phyloP scores from a whole-genome alignment of 495 filamentous ascomycete species.

The Massariosphaeria phaeospora region DNA sequence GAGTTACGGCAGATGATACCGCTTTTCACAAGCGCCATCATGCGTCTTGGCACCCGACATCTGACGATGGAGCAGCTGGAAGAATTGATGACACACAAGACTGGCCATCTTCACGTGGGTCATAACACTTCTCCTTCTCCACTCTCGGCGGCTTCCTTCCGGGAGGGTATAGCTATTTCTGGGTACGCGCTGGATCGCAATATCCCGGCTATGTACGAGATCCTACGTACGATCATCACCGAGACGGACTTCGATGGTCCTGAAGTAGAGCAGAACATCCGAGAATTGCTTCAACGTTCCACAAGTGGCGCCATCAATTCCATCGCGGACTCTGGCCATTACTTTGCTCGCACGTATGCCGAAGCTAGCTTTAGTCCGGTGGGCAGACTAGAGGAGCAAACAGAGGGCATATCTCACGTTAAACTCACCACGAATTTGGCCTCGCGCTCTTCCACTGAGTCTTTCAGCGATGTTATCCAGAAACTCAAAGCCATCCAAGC shows the following conservation, averaged over 20 bases:
- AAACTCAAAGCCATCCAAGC: constrained; percentile 86
- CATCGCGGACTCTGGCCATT: constrained; percentile 81
- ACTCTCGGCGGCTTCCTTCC: constrained; percentile 58
- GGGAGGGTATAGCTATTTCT: constrained; percentile 75
- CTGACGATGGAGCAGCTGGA: constrained; percentile 92
- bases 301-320: constrained; percentile 88
- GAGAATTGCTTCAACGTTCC: constrained; percentile 75
- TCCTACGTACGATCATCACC: constrained; percentile 69
- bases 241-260: constrained; percentile 87
- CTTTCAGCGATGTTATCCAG: constrained; percentile 66
- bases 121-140: constrained; percentile 75
- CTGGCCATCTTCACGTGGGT: constrained; percentile 78
- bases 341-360: constrained; percentile 76
- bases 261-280: constrained; percentile 72
- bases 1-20: constrained; percentile 82
- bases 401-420: constrained; percentile 78
- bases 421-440: constrained; percentile 74
- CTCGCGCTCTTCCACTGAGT: constrained; percentile 50
- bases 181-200: constrained; percentile 87
- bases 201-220: constrained; percentile 81
- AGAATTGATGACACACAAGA: constrained; percentile 91
- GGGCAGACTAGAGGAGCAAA: constrained; percentile 70
- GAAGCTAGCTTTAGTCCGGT: constrained; percentile 70
- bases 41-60: constrained; percentile 82
- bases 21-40: constrained; percentile 84